A percentile compares a stretch with the other conserved stretches of the same genome.
Conservation (phyloP, 2,329 filamentous ascomycete species). For the Xylariaceae sp. region DNA sequence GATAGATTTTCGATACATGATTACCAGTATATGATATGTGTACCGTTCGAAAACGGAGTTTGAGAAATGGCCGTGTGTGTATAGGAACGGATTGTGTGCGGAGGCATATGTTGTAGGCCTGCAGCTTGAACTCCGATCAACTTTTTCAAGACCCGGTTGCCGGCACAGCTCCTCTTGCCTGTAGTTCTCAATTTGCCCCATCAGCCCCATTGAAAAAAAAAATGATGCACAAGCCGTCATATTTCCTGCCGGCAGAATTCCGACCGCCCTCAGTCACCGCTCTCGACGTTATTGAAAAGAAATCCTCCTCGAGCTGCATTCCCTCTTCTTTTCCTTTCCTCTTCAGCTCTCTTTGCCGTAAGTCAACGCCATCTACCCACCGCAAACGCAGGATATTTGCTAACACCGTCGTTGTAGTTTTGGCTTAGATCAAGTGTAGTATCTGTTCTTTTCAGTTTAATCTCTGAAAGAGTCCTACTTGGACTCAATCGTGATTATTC, state of each 20-base stretch:
- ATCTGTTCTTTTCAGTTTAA: slow-evolving; percentile 97
- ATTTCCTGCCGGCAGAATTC: slow-evolving; percentile 15
- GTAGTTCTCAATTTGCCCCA: slow-evolving; percentile 6
- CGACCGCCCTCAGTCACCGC: slow-evolving; percentile 27
- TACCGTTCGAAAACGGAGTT: neutral
- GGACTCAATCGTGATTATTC: slow-evolving; percentile 76
- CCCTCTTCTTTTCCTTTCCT: slow-evolving; percentile 26
- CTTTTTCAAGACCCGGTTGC: neutral
- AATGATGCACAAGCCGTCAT: neutral
- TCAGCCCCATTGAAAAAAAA: neutral
- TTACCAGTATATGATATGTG: slow-evolving; percentile 7
- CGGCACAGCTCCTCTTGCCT: too few species aligned
- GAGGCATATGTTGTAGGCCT: slow-evolving; percentile 14
- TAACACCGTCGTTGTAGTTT: slow-evolving; percentile 51
- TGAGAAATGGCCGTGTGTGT: slow-evolving; percentile 11
- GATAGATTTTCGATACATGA: slow-evolving; percentile 38
- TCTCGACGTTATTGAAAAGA: too few species aligned
- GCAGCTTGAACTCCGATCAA: slow-evolving; percentile 3
- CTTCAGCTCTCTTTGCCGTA: slow-evolving; percentile 36
- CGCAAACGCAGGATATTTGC: neutral
- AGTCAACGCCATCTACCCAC: neutral
- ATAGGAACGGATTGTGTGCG: neutral
- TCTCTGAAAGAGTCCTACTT: slow-evolving; percentile 78
- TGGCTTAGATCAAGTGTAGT: slow-evolving; percentile 50
- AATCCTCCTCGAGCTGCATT: slow-evolving; percentile 4